Base-by-base conservation (phyloP, 2,329 filamentous ascomycete genomes). In the Stachybotrys chlorohalonatus region DNA sequence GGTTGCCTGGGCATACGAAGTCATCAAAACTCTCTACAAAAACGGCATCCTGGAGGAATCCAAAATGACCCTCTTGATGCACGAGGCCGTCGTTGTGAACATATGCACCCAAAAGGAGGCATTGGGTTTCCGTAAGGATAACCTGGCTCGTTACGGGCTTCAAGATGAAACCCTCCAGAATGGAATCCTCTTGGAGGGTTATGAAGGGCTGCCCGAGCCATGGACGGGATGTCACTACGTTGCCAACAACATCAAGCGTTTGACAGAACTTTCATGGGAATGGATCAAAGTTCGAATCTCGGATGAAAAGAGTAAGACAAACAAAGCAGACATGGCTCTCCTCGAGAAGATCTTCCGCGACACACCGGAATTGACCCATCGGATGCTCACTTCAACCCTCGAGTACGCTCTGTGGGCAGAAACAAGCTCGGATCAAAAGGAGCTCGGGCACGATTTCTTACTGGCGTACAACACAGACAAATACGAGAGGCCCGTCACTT, bases 151-250 rank as follows among this genome's bases (percentile, higher is more conserved):
- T 4, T 97, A 96, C 66, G 90, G 90, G 2, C 78, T 96, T 5
- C 77, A 80, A 16, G 73, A 80, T 15, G 87, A 91, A 59, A 73
- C 81, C 52, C 69, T 94, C 36, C 76, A 83, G 51, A 75, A 86
- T 59, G 86, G 86, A 7, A 80, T 90, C 30, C 70, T 89, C 9
- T 72, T 74, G 2, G 73, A 78, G 15, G 81, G 82, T 49, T 92
- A 90, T 64, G 79, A 85, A 17, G 82, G 79, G 11, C 76, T 96
- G 8, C 82, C 87, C 0, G 85, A 89, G 56, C 88, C 92, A 49
- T 99, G 94, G 94, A 96, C 92, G 0, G 91, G 89, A 15, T 83
- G 81, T 60, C 70, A 74, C 48, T 82, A 78, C 58, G 74, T 85
- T 54, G 79, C 83, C 52, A 84, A 84, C 66, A 85, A 85, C 57